These are phyloP conservation scores for Chaetomiaceae sp. DNA, from an alignment of 2,329 filamentous ascomycete species.

Conservation along the genomic window DNA sequence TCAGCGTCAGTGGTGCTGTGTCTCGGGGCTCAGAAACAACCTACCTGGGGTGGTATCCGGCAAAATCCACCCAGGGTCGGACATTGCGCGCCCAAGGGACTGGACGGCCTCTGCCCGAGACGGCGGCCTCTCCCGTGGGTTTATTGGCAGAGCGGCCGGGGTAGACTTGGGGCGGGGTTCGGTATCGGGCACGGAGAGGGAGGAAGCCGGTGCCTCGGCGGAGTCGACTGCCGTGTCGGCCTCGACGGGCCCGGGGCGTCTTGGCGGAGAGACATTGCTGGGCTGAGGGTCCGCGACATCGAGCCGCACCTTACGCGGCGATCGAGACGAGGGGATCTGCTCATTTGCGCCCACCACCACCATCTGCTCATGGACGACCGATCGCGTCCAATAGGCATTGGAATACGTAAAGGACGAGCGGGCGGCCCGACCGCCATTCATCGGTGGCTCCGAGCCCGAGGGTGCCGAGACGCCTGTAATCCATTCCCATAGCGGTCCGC, in stretches of 20 bases:
- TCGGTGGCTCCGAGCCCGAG: not conserved
- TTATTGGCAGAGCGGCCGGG: conserved; percentile 1
- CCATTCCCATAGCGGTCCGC: conserved; percentile 30
- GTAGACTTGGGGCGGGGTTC: conserved; percentile 21
- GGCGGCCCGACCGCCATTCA: conserved; percentile 11
- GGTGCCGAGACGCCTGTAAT: conserved; percentile 21
- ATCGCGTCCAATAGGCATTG: conserved; percentile 33
- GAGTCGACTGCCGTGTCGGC: not conserved
- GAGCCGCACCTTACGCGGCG: conserved; percentile 23
- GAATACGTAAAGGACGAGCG: conserved; percentile 28
- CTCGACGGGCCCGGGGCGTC: conserved; percentile 17
- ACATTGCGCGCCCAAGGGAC: conserved; percentile 23
- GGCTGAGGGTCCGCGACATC: conserved; percentile 15
- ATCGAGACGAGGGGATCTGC: conserved; percentile 23
- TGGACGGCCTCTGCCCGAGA: conserved; percentile 21
- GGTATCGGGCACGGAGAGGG: not conserved
- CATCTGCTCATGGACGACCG: conserved; percentile 31
- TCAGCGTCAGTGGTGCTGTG: conserved; percentile 5
- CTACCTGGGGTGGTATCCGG: conserved; percentile 30
- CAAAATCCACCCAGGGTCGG: conserved; percentile 31
- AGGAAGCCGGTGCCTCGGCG: conserved; percentile 7
- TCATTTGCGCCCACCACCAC: conserved; percentile 35
- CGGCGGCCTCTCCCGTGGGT: conserved; percentile 12
- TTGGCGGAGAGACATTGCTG: conserved; percentile 15
- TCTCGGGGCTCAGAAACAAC: not conserved